Evolutionary conservation across 805 yeast genomes (phyloP).

Genomic region (Zygoascus flipseniorum): DNA sequence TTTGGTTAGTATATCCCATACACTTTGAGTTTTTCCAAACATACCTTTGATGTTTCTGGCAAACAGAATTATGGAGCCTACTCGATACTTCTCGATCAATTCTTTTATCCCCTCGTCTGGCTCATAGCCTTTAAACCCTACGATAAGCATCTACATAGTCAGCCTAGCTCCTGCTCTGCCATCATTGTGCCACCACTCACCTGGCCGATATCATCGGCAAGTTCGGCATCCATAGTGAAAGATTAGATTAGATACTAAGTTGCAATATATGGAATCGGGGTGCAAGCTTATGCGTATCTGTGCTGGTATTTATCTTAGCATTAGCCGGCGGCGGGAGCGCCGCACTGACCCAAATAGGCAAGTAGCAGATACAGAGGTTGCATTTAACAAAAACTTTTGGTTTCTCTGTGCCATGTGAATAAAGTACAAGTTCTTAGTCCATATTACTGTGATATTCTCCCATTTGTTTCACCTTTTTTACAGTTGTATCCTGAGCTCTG

Average conservation of each 20-base stretch:
- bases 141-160: slow-evolving; percentile 44
- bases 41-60: slow-evolving; percentile 31
- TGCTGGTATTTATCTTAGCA: too few relatives aligned
- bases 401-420: too few relatives aligned
- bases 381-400: not conserved
- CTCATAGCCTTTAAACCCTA: slow-evolving; percentile 48
- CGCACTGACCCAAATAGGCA: not conserved
- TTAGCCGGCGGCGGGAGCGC: too few relatives aligned
- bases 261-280: too few relatives aligned
- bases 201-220: slow-evolving; percentile 4
- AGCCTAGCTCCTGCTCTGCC: slow-evolving; percentile 17
- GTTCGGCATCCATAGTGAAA: not conserved
- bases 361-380: not conserved
- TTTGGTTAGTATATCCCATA: slow-evolving; percentile 18
- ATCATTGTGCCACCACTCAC: not conserved
- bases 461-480: not conserved
- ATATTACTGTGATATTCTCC: not conserved
- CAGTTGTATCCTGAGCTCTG: not conserved
- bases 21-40: not conserved
- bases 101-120: slow-evolving; percentile 44
- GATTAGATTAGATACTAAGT: too few relatives aligned
- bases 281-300: too few relatives aligned
- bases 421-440: too few relatives aligned
- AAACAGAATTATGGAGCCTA: slow-evolving; percentile 43
- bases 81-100: slow-evolving; percentile 40